Base-by-base conservation (phyloP, 1,284 basidiomycete genomes). In the Leccinum fallax region DNA sequence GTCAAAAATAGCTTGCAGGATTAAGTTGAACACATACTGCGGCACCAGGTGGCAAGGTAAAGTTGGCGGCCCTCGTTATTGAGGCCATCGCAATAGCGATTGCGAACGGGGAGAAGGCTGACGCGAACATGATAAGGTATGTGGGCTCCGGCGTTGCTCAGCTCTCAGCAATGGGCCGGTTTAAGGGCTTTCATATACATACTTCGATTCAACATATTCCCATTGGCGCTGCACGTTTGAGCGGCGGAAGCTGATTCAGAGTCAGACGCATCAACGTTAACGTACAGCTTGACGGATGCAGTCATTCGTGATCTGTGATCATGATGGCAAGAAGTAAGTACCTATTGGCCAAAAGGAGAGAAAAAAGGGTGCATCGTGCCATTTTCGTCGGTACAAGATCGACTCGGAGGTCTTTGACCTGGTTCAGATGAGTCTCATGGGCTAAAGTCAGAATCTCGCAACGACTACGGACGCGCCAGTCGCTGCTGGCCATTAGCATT, bases 1-100 rank as follows among this genome's bases (percentile, higher is more conserved):
- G 83, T 73, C 89, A 92, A 30, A 15, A 11, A 11, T 16, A 28
- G 36, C n/a, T 2, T 8, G 48, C 16, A 46, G 5, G 4, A 5
- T 48, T 5, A 4, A 11, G 24, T 2, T n/a, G 38, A 55, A n/a
- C 5, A 66, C 65, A 13, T 64, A 68, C 69, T 53, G 61, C 66
- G 6, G 68, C 57, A 7, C 57, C 68, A 13, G 66, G 36, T 10
- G 70, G 66, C 7, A 71, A 48, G 11, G 53, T 36, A 19, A 32
- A 24, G n/a, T 26, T 11, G 16, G 19, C 9, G n/a, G 46, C 46
- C 2, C 21, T 19, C 13, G 40, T 9, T 1, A 5, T 49, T 7
- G 28, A 57, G 5, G 26, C 48, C 3, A 48, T 46, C n/a, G 8
- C 21, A 19, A 61, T 3, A n/a, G 34, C 49, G 11, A 30, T 28